Conservation (phyloP, 1,284 basidiomycete genomes). For the Tilletia setariae region DNA sequence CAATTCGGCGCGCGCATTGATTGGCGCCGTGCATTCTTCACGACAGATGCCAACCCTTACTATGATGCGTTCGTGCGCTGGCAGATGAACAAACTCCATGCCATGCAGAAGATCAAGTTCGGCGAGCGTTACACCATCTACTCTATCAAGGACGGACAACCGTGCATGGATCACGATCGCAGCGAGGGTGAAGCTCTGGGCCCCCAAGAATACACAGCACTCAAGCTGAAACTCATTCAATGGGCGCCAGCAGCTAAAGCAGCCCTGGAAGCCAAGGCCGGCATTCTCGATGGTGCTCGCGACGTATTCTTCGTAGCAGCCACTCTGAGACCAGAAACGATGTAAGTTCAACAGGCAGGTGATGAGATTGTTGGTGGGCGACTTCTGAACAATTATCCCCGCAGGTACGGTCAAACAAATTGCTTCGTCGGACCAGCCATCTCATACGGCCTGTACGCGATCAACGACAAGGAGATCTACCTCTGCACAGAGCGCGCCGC, state of each 20-base stretch:
- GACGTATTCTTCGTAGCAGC: constrained; percentile 91
- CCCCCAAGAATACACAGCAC: constrained; percentile 90
- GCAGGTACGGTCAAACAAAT: constrained; percentile 81
- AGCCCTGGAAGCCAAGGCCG: constrained; percentile 67
- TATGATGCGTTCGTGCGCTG: constrained; percentile 96
- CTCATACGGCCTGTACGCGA: constrained; percentile 81
- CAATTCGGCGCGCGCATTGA: constrained; percentile 84
- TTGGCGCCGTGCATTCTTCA: constrained; percentile 93
- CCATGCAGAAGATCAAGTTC: constrained; percentile 43
- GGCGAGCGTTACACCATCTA: constrained; percentile 8
- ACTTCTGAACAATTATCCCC: not conserved
- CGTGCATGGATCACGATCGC: constrained; percentile 99
- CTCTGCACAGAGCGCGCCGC: constrained; percentile 85
- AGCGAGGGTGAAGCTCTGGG: constrained; percentile 90
- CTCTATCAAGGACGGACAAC: constrained; percentile 97
- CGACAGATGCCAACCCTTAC: constrained; percentile 93
- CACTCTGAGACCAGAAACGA: constrained; percentile 93
- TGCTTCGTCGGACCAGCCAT: constrained; percentile 89
- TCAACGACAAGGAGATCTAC: constrained; percentile 71
- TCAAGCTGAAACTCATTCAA: constrained; percentile 90
- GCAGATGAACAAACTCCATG: constrained; percentile 93
- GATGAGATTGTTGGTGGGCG: not conserved
- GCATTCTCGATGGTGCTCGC: constrained; percentile 60
- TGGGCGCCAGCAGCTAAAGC: constrained; percentile 32
- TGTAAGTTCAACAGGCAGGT: constrained; percentile 57